Conservation (phyloP, 2,329 filamentous ascomycete species). For the Pseudocercospora vitis region DNA sequence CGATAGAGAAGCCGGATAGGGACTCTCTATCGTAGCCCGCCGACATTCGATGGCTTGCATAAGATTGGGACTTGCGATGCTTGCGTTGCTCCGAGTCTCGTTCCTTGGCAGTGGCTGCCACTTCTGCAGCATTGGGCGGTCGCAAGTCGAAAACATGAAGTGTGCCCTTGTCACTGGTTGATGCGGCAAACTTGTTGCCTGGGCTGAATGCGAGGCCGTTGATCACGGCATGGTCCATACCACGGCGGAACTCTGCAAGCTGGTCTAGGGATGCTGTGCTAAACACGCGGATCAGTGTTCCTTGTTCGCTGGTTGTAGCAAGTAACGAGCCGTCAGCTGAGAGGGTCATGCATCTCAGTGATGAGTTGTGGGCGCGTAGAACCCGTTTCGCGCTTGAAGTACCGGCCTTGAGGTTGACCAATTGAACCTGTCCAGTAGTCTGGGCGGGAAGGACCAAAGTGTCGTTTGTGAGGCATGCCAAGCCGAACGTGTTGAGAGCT, state of each 20-base stretch:
- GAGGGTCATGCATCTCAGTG: slow-evolving; percentile 74
- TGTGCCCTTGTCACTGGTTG: slow-evolving; percentile 94
- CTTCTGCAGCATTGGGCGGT: slow-evolving; percentile 41
- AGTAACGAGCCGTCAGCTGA: slow-evolving; percentile 78
- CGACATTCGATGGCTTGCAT: slow-evolving; percentile 27
- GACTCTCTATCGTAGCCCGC: slow-evolving; percentile 27
- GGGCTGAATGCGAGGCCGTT: slow-evolving; percentile 88
- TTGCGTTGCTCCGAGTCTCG: slow-evolving; percentile 11
- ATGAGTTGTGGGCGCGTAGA: slow-evolving; percentile 82
- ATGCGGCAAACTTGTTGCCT: slow-evolving; percentile 74
- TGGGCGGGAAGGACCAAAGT: slow-evolving; percentile 83
- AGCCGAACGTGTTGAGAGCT: slow-evolving; percentile 75
- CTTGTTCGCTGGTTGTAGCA: slow-evolving; percentile 89
- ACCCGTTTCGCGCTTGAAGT: slow-evolving; percentile 77
- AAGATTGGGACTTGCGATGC: slow-evolving; percentile 28
- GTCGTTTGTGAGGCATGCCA: slow-evolving; percentile 74
- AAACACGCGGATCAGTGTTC: slow-evolving; percentile 86
- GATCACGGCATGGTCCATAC: slow-evolving; percentile 82
- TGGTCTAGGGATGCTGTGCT: slow-evolving; percentile 76
- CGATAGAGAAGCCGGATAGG: slow-evolving; percentile 28
- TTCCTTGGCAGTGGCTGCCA: slow-evolving; percentile 10
- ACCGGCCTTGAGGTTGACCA: slow-evolving; percentile 70
- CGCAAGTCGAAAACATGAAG: slow-evolving; percentile 91
- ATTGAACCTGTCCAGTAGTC: slow-evolving; percentile 81
- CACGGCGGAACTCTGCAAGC: slow-evolving; percentile 80